phyloP scores from a whole-genome alignment of 148 eudicot genomes.

The Arctostaphylos glauca region DNA sequence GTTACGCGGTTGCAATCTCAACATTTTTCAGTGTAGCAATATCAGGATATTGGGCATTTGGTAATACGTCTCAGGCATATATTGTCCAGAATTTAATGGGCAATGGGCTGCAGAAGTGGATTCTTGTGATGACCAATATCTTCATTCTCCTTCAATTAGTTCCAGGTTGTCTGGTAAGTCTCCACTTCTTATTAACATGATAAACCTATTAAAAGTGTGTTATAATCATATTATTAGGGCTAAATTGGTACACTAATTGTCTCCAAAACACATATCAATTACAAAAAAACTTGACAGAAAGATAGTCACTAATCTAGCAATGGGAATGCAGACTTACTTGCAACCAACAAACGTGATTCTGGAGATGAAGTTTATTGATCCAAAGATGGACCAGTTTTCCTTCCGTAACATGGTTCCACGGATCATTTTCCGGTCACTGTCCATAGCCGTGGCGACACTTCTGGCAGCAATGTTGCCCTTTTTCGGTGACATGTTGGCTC shows the following conservation, averaged over 20 bases:
- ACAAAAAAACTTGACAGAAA: not conserved
- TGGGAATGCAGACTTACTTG: conserved; percentile 44
- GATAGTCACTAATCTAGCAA: not conserved
- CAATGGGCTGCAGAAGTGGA: conserved; percentile 55
- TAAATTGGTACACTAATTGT: no score
- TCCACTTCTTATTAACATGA: not conserved
- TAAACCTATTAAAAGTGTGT: not conserved
- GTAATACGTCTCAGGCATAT: conserved; percentile 4
- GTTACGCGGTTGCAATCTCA: no score
- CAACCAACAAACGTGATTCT: conserved; percentile 69
- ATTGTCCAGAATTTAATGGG: conserved; percentile 54
- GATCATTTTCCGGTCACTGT: conserved; percentile 45
- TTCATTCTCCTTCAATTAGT: conserved; percentile 55
- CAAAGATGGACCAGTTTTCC: conserved; percentile 41
- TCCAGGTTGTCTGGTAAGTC: conserved; percentile 49
- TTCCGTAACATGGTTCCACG: conserved; percentile 50
- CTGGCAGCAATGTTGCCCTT: conserved; percentile 80
- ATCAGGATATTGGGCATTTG: no score
- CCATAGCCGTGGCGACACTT: conserved; percentile 45
- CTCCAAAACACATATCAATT: no score
- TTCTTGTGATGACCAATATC: conserved; percentile 47
- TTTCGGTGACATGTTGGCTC: conserved; percentile 71
- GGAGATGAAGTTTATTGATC: conserved; percentile 45
- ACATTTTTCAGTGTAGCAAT: no score
- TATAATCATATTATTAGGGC: no score